phyloP scores from a whole-genome alignment of 2,329 filamentous ascomycete species.

The Pseudocercospora crystallina region DNA sequence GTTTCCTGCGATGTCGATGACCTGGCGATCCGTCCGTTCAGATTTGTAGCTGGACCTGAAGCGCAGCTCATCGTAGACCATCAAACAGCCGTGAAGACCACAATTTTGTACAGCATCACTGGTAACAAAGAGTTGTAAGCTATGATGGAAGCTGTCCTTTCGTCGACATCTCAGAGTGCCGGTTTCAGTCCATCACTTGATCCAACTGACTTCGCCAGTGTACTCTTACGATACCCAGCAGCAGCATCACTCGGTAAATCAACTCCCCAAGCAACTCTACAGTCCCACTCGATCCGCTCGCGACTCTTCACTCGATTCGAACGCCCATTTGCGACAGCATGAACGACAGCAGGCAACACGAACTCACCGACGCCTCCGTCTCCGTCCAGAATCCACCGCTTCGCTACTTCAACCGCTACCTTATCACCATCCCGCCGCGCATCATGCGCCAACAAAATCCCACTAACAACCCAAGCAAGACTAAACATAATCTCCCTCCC shows the following conservation, averaged over 20 bases:
- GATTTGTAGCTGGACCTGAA: too few relatives aligned
- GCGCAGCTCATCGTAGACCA: too few relatives aligned
- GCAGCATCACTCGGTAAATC: conserved; percentile 4
- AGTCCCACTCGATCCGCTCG: neutral
- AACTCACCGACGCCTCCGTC: conserved; percentile 3
- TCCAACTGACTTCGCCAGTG: neutral
- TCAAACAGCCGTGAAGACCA: too few relatives aligned
- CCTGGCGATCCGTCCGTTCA: too few relatives aligned
- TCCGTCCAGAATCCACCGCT: conserved; percentile 1
- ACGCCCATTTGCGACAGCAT: neutral
- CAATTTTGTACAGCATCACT: too few relatives aligned
- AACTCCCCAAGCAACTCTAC: conserved; percentile 3
- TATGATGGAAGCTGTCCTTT: too few relatives aligned
- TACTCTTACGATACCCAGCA: conserved; percentile 5
- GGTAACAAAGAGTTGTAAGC: too few relatives aligned
- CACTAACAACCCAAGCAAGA: conserved; percentile 6
- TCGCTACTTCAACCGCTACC: neutral
- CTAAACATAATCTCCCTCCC: conserved; percentile 6
- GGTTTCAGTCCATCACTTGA: too few relatives aligned
- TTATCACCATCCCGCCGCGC: neutral
- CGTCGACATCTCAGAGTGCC: too few relatives aligned
- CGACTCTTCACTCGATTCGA: neutral
- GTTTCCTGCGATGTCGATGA: too few relatives aligned
- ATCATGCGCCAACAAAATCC: conserved; percentile 5
- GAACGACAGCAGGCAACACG: neutral